Base-by-base conservation (phyloP, 2,329 filamentous ascomycete genomes). In the Nemania sp. region DNA sequence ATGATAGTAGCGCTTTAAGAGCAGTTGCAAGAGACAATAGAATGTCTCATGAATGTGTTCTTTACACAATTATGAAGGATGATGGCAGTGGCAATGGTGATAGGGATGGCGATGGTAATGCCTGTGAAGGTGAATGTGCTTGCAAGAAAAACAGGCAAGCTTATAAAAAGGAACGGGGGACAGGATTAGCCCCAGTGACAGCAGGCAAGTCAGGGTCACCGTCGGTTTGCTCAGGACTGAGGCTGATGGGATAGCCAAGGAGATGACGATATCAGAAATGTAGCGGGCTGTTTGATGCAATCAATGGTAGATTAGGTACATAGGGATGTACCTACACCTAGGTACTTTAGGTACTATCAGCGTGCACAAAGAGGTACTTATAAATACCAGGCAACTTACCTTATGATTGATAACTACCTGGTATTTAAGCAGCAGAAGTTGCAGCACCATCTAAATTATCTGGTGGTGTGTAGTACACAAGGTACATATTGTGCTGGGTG, bases 231-330 rank as follows among this genome's bases (percentile, higher is more conserved):
- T 39, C 29, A 49, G 45, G 35, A 48, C 42, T 45, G 47, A 60
- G 43, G 48, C 47, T 53, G 47, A 52, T 29, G 42, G 53, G 57
- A 15, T 21, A 21, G 55, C 46, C 47, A 35, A 54, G 25, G 50
- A 59, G 40, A 29, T 56, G 60, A 62, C 55, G 60, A 62, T 62
- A 50, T 40, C 12, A 37, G 59, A 59, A 51, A 52, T 50, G 60
- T 52, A 47, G 60, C 34, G 40, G 56, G 29, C 42, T 62, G 60
- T 48, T n/a, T 29, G 55, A 59, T 62, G 60, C 51, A 59, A 62
- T 55, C 45, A 51, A 51, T 50, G 45, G 45, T 51, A 39, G 21
- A 32, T 49, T 39, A 12, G 11, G 11, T 39, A 39, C 35, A 4
- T 39, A n/a, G 4, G 10, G 4, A 39, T n/a, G 15, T 39, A 13